phyloP scores from a whole-genome alignment of 148 eudicot genomes.

The Beta vulgaris region DNA sequence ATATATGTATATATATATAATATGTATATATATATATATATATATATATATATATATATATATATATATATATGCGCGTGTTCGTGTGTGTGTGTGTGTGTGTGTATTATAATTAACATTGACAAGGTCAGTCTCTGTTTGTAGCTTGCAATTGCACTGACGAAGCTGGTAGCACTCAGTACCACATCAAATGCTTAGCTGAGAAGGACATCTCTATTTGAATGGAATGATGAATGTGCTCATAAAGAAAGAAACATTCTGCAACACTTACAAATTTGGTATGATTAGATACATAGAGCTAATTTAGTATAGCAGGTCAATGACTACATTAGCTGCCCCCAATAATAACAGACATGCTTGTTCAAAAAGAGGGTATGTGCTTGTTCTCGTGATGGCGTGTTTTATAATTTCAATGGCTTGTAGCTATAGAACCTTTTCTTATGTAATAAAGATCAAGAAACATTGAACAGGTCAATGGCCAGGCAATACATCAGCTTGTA shows the following conservation, averaged over 20 bases:
- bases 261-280: conserved; percentile 21
- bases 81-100: too few species aligned
- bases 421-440: conserved; percentile 11
- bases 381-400: conserved; percentile 14
- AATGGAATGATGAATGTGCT: conserved; percentile 3
- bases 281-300: conserved; percentile 20
- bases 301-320: conserved; percentile 14
- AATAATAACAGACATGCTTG: conserved; percentile 16
- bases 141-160: conserved; percentile 56
- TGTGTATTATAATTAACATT: conserved; percentile 1
- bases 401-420: conserved; percentile 9
- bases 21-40: too few species aligned
- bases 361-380: conserved; percentile 13
- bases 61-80: too few species aligned
- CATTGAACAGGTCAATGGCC: conserved; percentile 3
- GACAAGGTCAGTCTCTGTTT: conserved; percentile 14
- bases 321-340: conserved; percentile 12
- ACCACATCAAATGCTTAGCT: conserved; percentile 22
- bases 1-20: too few species aligned
- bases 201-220: background rate
- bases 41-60: too few species aligned
- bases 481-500: background rate
- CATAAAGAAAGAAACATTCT: conserved; percentile 8
- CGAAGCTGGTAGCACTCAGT: conserved; percentile 6
- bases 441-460: conserved; percentile 2